Evolutionary conservation across 768 basidiomycete genomes (phyloP), one percentile per base, ranked within the genome.

Genomic region (Tephrocybe sp.): DNA sequence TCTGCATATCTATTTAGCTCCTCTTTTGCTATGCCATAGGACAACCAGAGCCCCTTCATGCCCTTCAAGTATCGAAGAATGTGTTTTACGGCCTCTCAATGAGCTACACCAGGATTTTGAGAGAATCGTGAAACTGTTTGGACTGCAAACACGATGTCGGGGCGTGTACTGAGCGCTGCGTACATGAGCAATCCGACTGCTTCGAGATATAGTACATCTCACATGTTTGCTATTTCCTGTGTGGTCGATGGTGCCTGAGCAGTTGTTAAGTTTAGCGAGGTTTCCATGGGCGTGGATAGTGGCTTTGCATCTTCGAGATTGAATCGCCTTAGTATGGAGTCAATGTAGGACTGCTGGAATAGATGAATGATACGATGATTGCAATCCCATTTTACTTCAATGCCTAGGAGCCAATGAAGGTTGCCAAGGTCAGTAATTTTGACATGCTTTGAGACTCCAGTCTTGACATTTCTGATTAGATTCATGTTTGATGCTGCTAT

Each of bases 151-250:
- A 62, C 48, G 23, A 67, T 54, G 35, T 67, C 58, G 0, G 62
- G 62, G 1, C 58, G 51, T 0, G 59, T 67, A 10, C 56, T 32
- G 14, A 61, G 48, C 14, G 50, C 53, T 1, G 52, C 52, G 31
- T 64, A 67, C 60, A 64, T 62, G 0, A 65, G 53, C 0, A 61
- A 62, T 0, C 65, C 60, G 30, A 67, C 50, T 20, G 53, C 49
- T 40, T 51, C 16, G 26, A 26, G 26, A 26, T 55, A 51, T 7
- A 41, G 53, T 4, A 44, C 22, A n/a, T 52, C 44, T 19, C 12
- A 43, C 44, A 52, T 53, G 3, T 23, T 16, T 2, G 39, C 16
- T n/a, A 48, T 32, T 16, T 43, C 39, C 5, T 30, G 33, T 16
- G 52, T 34, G 23, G 39, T 42, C 1, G 22, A 43, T 7, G 49